Evolutionary conservation across 257 asterid species (phyloP), one percentile per base, ranked within the genome.

Genomic region (Scutellaria baicalensis): DNA sequence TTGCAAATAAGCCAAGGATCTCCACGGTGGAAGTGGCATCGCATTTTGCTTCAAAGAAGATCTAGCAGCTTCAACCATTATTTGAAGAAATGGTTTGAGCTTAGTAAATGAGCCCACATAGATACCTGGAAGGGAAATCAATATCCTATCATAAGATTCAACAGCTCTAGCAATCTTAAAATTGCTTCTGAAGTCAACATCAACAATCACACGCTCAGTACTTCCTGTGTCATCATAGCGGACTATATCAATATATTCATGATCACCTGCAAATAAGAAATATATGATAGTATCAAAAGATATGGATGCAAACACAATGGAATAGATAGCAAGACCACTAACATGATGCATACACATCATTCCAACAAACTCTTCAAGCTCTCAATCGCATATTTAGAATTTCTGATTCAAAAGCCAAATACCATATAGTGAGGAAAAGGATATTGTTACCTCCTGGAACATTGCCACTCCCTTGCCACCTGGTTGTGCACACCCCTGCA

Each of bases 111-210:
- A 67, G 23, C 96, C 96, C 63, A 85, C 89, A 23, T 84, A 89
- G 36, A 85, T 82, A 48, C 77, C 85, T 0, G 96, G 96, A 49
- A 89, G 92, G 0, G 84, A 82, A 31, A 68, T 78, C 77, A 85
- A 72, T 68, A 89, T 78, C 31, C 76, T 75, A 11, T 89, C 83
- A 8, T 89, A 89, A 42, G 96, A 84, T 18, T 85, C 88, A 7
- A 89, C 95, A 1, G 96, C 90, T 78, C 96, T 85, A 23, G 96
- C 96, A 63, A 89, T 89, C 84, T 87, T 92, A 64, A 89, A 89
- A 73, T 89, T 84, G 82, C 96, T 89, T 59, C 84, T 84, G 67
- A 89, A 89, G 74, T 89, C 92, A 2, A 89, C 55, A 57, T 89
- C 96, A 11, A 87, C 67, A 27, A 89, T 80, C 74, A 87, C 57